Conservation (phyloP, 2,329 filamentous ascomycete species). For the Sclerotinia glacialis region DNA sequence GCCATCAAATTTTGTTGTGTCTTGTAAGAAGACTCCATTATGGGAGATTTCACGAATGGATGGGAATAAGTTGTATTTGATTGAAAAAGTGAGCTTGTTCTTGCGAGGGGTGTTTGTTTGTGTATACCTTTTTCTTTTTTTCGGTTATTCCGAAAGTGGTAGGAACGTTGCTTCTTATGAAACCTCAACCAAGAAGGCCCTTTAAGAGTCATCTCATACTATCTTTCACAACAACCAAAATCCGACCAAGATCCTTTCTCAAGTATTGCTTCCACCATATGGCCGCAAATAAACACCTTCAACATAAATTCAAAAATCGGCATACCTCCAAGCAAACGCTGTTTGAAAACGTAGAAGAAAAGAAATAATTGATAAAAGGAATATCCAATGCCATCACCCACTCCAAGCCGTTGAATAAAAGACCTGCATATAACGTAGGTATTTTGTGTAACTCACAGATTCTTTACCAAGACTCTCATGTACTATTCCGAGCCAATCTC, state of each 20-base stretch:
- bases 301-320: not conserved
- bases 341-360: no score
- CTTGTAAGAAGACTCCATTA: not conserved
- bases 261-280: no score
- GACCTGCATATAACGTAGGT: not conserved
- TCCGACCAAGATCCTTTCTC: no score
- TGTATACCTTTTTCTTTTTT: no score
- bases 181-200: not conserved
- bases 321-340: not conserved
- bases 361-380: not conserved
- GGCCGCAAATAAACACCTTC: no score
- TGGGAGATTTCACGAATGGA: not conserved
- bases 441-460: constrained; percentile 1
- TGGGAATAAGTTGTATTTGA: not conserved
- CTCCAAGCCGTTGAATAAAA: not conserved
- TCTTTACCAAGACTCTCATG: not conserved
- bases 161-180: constrained; percentile 1
- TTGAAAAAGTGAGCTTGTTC: not conserved
- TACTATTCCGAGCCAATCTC: not conserved
- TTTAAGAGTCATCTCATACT: no score
- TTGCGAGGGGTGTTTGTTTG: not conserved
- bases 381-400: not conserved
- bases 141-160: not conserved
- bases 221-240: no score
- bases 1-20: constrained; percentile 16